Percentiles rank a stretch among this genome's conserved stretches.
Evolutionary conservation across 139 green algal species (phyloP).

Genomic region (Spirogloea muscicola): DNA sequence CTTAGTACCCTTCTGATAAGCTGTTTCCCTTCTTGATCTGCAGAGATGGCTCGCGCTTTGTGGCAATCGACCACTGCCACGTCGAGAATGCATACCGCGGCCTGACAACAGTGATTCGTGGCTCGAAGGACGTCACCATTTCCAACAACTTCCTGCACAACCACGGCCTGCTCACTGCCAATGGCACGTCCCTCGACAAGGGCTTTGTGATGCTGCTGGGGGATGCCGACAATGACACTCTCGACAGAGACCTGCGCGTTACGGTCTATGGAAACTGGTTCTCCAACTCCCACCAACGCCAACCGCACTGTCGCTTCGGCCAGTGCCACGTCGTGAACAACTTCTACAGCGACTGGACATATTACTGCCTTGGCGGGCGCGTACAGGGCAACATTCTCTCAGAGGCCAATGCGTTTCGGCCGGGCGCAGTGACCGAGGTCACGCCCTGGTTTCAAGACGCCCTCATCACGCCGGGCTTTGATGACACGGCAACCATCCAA

Average conservation of each 20-base stretch:
- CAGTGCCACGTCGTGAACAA: slow-evolving; percentile 12
- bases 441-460: slow-evolving; percentile 11
- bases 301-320: neutral
- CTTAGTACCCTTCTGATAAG: too few species aligned
- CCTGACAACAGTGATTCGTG: neutral
- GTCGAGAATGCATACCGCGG: neutral
- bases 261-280: slow-evolving; percentile 9
- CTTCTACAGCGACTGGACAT: slow-evolving; percentile 13
- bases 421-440: neutral
- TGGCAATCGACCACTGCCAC: neutral
- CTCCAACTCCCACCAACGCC: neutral
- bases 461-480: slow-evolving; percentile 5
- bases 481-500: slow-evolving; percentile 6
- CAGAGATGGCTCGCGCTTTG: too few species aligned
- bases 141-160: slow-evolving; percentile 9
- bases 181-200: too few species aligned
- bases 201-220: neutral
- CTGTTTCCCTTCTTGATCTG: too few species aligned
- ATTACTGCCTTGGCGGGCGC: slow-evolving; percentile 5
- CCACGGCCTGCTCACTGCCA: neutral
- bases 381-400: slow-evolving; percentile 9
- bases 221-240: neutral
- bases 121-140: slow-evolving; percentile 7
- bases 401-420: neutral
- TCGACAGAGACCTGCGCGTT: neutral